Evolutionary conservation across 2,329 filamentous ascomycete genomes (phyloP).

Genomic region (Dactylellina haptotyla): DNA sequence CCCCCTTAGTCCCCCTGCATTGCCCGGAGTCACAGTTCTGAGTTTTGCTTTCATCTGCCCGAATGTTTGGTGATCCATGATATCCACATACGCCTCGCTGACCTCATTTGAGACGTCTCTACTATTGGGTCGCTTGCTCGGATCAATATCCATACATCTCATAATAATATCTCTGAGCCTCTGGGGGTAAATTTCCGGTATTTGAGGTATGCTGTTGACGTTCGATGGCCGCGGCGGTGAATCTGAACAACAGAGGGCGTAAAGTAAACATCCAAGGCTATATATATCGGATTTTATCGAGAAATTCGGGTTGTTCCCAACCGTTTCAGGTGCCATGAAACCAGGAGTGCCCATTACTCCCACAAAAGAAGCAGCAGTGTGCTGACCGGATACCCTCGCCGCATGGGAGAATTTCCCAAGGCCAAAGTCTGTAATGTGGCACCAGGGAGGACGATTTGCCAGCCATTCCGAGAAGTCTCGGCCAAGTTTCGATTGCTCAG

Average conservation of each 20-base stretch:
- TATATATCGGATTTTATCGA: constrained; percentile 34
- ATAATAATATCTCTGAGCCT: constrained; percentile 5
- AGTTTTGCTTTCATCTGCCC: constrained; percentile 5
- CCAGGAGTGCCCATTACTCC: constrained; percentile 20
- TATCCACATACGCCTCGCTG: constrained; percentile 19
- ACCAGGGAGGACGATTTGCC: constrained; percentile 17
- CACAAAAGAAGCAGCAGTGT: constrained; percentile 15
- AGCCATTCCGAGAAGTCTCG: constrained; percentile 21
- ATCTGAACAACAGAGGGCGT: constrained; percentile 3
- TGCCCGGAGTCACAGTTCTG: too few relatives aligned
- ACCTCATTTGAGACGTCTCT: constrained; percentile 18
- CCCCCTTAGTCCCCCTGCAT: too few relatives aligned
- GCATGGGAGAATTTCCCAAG: constrained; percentile 28
- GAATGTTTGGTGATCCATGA: constrained; percentile 18
- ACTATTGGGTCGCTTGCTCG: constrained; percentile 3
- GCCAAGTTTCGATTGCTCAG: neutral
- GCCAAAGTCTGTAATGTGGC: constrained; percentile 45
- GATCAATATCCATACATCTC: constrained; percentile 2
- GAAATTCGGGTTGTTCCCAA: neutral
- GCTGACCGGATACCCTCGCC: neutral
- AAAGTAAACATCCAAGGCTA: constrained; percentile 32
- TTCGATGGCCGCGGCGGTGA: neutral
- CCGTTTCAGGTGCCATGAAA: constrained; percentile 18
- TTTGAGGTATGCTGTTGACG: neutral
- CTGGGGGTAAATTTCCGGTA: constrained; percentile 2